phyloP scores from a whole-genome alignment of 345 rosid genomes.

The Schrenkiella parvula region DNA sequence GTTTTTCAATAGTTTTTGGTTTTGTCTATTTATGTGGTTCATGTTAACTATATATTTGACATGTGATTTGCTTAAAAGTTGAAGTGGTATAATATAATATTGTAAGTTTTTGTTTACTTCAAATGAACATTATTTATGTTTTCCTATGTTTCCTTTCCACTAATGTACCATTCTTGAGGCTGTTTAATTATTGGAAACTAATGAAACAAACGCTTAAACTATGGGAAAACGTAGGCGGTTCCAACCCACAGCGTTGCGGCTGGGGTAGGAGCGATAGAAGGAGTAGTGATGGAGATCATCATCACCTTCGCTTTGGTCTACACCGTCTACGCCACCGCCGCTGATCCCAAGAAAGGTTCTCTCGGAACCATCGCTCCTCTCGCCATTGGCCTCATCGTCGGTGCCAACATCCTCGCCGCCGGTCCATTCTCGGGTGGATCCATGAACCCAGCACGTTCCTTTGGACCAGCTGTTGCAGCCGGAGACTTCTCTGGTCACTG shows the following conservation, averaged over 20 bases:
- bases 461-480: conserved; percentile 86
- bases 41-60: not conserved
- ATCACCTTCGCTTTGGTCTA: conserved; percentile 88
- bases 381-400: conserved; percentile 90
- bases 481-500: conserved; percentile 86
- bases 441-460: conserved; percentile 97
- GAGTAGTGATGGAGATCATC: conserved; percentile 89
- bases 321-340: conserved; percentile 94
- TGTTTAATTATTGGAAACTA: not conserved
- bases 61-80: not conserved
- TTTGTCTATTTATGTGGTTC: not conserved
- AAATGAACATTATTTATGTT: not conserved
- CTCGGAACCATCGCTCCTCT: conserved; percentile 87
- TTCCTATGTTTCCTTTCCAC: not conserved
- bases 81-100: not conserved
- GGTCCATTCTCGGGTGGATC: conserved; percentile 98
- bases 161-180: not conserved
- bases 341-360: conserved; percentile 92
- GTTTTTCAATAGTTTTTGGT: not conserved
- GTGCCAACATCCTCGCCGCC: conserved; percentile 91
- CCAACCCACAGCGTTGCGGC: conserved; percentile 76
- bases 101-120: not conserved
- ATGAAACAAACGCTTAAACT: conserved; percentile 6
- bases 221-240: conserved; percentile 44
- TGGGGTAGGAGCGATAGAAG: conserved; percentile 72